Conservation (phyloP, 345 rosid species). For the Eucalyptus victrix region DNA sequence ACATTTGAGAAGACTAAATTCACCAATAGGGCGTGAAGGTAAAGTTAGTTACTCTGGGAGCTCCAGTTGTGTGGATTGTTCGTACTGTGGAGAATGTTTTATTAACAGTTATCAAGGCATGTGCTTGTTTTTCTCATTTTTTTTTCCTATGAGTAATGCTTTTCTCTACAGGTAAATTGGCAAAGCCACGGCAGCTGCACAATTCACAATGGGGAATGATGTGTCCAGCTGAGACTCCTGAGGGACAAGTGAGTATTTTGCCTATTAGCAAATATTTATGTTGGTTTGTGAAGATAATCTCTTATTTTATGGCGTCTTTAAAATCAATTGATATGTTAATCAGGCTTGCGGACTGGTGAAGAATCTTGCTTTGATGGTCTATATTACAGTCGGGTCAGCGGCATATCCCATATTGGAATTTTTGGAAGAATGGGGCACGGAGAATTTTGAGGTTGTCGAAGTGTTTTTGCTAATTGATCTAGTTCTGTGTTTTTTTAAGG, state of each 20-base stretch:
- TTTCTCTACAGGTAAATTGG: conserved; percentile 70
- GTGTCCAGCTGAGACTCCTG: conserved; percentile 99
- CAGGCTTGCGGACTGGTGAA: conserved; percentile 98
- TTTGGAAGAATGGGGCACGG: conserved; percentile 98
- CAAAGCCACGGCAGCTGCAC: conserved; percentile 96
- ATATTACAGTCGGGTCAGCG: conserved; percentile 93
- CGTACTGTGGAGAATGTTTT: neutral
- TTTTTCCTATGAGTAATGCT: neutral
- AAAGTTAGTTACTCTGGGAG: neutral
- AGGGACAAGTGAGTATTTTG: conserved; percentile 73
- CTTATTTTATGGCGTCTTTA: neutral
- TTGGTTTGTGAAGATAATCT: neutral
- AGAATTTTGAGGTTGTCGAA: conserved; percentile 75
- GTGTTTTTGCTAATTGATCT: neutral
- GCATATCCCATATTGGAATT: conserved; percentile 88
- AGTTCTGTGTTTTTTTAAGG: neutral
- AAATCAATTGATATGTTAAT: neutral
- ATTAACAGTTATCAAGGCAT: neutral
- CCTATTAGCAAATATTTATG: neutral
- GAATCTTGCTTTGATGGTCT: conserved; percentile 97
- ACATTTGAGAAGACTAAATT: conserved; percentile 90
- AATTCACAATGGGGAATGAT: conserved; percentile 99
- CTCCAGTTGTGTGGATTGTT: neutral
- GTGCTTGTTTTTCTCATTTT: neutral
- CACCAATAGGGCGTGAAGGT: conserved; percentile 99